Base-by-base conservation (phyloP, 2,329 filamentous ascomycete species). In the Pestalotiopsis sp. region DNA sequence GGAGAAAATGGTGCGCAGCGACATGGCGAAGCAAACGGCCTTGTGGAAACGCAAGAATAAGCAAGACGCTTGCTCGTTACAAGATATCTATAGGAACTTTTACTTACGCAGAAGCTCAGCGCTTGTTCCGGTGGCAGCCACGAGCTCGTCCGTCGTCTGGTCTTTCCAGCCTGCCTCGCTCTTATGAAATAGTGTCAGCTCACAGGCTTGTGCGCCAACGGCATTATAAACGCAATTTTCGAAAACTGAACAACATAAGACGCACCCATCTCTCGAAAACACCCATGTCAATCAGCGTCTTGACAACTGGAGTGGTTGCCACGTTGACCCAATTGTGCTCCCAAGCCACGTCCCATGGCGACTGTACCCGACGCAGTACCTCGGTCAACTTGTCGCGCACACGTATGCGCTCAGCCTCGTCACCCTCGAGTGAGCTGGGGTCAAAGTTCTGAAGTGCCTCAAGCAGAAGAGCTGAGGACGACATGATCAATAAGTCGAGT, bases 1-100 rank as follows among this genome's bases (percentile, higher is more conserved):
- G 72, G 52, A 82, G 70, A 17, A 82, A 75, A 31, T 77, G 72
- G 60, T 81, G 79, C 1, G 78, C 78, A 4, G 79, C 73, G 4
- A 82, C 74, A 56, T 79, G 76, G 49, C 79, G 73, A 70, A 81
- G 74, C 73, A 82, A 72, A 4, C 80, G 79, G 23, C 71, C 78
- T 80, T n/a, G 1, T 9, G 5, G 17, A 4, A 9, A 9, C 3
- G 20, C 45, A n/a, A 7, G 17, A 52, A 52, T 52, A 4, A 52
- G 41, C 5, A 7, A 31, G 5, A 31, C 6, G 4, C 7, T 31
- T n/a, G n/a, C n/a, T n/a, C n/a, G n/a, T n/a, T n/a, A 14, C 41
- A 49, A 49, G n/a, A 13, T 17, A 14, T 49, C 13, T 17, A 2
- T 17, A 5, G 14, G 4, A 49, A 49, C 1, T 3, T 14, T 49